Evolutionary conservation across 768 basidiomycete species (phyloP).

Genomic region (Aureoboletus auriporus): DNA sequence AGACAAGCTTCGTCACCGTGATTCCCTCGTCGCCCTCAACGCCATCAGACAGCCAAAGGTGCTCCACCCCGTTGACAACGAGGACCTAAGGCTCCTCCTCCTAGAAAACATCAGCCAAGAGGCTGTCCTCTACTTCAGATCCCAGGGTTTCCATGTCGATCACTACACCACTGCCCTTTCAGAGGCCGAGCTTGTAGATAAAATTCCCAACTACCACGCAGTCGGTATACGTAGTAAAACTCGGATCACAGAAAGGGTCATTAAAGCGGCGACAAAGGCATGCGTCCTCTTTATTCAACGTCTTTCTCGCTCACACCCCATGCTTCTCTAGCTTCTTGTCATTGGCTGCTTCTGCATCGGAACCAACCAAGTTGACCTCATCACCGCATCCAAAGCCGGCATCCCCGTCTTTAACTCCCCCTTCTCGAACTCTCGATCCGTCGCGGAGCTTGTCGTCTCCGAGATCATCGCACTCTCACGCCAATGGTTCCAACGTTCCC

Average conservation of each 20-base stretch:
- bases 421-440: conserved; percentile 97
- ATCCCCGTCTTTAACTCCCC: conserved; percentile 99
- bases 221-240: conserved; percentile 98
- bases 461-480: conserved; percentile 94
- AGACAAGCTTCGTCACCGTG: conserved; percentile 41
- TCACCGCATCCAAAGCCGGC: conserved; percentile 77
- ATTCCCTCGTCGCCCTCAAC: conserved; percentile 31
- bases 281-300: conserved; percentile 14
- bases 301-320: background rate
- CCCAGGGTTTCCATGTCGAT: conserved; percentile 89
- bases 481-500: conserved; percentile 85
- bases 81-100: conserved; percentile 74
- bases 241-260: conserved; percentile 86
- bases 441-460: conserved; percentile 94
- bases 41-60: conserved; percentile 57
- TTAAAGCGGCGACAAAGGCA: conserved; percentile 85
- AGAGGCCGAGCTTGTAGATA: conserved; percentile 90
- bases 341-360: conserved; percentile 99
- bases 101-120: conserved; percentile 95
- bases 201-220: conserved; percentile 82
- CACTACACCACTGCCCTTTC: conserved; percentile 79
- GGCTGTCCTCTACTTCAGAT: conserved; percentile 75
- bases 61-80: conserved; percentile 80
- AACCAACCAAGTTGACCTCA: conserved; percentile 94
- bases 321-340: conserved; percentile 67